Conservation (phyloP, 805 yeast species). For the Teunomyces cretensis region DNA sequence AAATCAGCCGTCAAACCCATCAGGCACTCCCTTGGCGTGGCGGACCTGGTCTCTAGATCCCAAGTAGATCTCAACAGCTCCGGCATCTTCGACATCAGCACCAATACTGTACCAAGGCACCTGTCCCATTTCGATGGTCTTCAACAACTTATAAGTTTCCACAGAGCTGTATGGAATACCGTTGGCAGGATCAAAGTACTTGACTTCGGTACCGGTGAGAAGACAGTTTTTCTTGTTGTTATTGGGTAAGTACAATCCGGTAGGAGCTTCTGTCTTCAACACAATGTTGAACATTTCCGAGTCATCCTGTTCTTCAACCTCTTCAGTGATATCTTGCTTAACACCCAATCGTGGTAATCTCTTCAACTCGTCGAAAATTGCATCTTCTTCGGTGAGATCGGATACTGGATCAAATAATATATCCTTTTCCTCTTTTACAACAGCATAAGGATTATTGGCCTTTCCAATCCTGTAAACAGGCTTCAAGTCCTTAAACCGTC, state of each 20-base stretch:
- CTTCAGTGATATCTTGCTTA: constrained; percentile 44
- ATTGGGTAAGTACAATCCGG: constrained; percentile 69
- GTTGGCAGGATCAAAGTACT: constrained; percentile 82
- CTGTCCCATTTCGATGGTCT: constrained; percentile 46
- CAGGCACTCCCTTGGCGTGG: constrained; percentile 87
- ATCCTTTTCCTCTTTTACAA: constrained; percentile 31
- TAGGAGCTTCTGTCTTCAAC: constrained; percentile 68
- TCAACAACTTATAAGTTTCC: constrained; percentile 71
- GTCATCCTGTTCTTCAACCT: constrained; percentile 40
- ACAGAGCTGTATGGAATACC: constrained; percentile 86
- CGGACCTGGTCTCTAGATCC: constrained; percentile 48
- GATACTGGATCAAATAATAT: constrained; percentile 33
- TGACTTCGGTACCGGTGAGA: constrained; percentile 75
- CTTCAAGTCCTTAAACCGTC: constrained; percentile 56
- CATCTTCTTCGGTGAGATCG: constrained; percentile 34
- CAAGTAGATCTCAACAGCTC: constrained; percentile 41
- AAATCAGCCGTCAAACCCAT: constrained; percentile 56
- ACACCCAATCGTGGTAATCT: constrained; percentile 65
- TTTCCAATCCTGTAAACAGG: constrained; percentile 44
- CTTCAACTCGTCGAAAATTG: constrained; percentile 42
- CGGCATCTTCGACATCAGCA: constrained; percentile 56
- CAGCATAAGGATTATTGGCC: constrained; percentile 39
- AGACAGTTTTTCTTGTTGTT: constrained; percentile 68
- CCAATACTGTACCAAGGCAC: constrained; percentile 52
- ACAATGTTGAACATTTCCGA: constrained; percentile 43